A percentile compares a stretch with the other conserved stretches of the same genome.
phyloP scores from a whole-genome alignment of 108 stramenopile genomes.

The Craspedostauros australis region DNA sequence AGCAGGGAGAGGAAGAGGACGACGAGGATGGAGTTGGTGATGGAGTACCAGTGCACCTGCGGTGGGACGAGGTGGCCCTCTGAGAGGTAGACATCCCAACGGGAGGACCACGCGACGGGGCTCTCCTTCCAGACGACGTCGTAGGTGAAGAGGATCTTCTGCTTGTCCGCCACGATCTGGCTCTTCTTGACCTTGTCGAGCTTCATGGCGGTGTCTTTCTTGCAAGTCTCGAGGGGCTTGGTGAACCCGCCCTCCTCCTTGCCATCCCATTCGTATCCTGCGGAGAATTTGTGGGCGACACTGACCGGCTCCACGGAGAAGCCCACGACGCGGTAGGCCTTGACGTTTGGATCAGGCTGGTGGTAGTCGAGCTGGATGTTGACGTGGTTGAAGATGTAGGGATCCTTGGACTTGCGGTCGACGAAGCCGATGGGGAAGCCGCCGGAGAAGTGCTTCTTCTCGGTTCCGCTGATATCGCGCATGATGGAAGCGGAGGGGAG shows the following conservation, averaged over 20 bases:
- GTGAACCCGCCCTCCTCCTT: conserved; percentile 40
- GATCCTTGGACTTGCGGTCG: conserved; percentile 39
- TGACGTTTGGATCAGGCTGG: conserved; percentile 56
- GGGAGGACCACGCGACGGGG: conserved; percentile 89
- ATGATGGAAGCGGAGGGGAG: conserved; percentile 86
- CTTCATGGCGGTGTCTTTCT: conserved; percentile 26
- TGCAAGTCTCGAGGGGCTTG: conserved; percentile 68
- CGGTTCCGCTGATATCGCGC: conserved; percentile 31
- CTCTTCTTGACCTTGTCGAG: conserved; percentile 25
- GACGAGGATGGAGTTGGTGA: conserved; percentile 93
- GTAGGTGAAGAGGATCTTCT: conserved; percentile 94
- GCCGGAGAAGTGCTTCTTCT: conserved; percentile 76
- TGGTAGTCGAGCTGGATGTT: conserved; percentile 91
- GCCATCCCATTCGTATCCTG: conserved; percentile 77
- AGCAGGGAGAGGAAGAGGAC: conserved; percentile 92
- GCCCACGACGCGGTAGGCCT: conserved; percentile 92
- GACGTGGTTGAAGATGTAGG: conserved; percentile 93
- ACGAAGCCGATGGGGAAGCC: conserved; percentile 93
- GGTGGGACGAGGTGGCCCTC: conserved; percentile 89
- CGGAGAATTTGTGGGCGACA: conserved; percentile 73
- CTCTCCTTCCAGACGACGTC: conserved; percentile 92
- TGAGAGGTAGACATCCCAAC: conserved; percentile 97
- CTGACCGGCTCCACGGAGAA: conserved; percentile 93
- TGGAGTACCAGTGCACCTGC: conserved; percentile 97
- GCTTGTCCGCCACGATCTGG: conserved; percentile 49